Evolutionary conservation across 2,329 filamentous ascomycete genomes (phyloP).

Genomic region (Cercospora sesami): DNA sequence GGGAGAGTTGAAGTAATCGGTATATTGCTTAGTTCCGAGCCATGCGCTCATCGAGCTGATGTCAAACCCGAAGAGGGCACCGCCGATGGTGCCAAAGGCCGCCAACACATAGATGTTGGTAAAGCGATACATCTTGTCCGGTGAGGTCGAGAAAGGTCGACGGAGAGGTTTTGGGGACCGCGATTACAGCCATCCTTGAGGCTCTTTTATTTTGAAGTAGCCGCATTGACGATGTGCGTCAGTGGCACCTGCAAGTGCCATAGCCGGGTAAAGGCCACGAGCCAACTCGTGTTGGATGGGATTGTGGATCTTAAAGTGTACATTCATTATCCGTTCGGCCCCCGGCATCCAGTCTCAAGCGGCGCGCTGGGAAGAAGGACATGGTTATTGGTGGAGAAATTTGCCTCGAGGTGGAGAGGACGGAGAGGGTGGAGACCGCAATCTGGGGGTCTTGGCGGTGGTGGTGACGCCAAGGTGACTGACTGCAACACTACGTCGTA

Average conservation of each 20-base stretch:
- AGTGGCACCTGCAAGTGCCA: neutral
- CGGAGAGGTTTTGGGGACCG: neutral
- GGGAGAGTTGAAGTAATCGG: constrained; percentile 67
- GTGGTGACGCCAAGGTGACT: constrained; percentile 7
- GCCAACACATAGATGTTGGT: constrained; percentile 58
- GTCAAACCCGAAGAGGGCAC: constrained; percentile 68
- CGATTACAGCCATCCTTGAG: neutral
- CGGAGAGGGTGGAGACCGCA: neutral
- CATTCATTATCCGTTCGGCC: neutral
- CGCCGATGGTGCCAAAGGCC: constrained; percentile 60
- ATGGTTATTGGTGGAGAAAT: constrained; percentile 4
- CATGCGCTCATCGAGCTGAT: constrained; percentile 67
- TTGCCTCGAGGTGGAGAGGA: neutral
- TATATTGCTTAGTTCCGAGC: constrained; percentile 65
- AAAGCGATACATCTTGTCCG: constrained; percentile 31
- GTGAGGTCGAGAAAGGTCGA: neutral
- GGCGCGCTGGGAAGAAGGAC: no score
- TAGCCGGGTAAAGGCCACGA: neutral
- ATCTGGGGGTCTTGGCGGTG: neutral
- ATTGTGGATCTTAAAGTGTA: neutral
- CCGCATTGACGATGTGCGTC: constrained; percentile 4
- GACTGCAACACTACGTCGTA: neutral
- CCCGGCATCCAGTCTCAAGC: neutral
- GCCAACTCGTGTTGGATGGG: neutral
- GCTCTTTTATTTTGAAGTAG: constrained; percentile 8